A percentile compares a stretch with the other conserved stretches of the same genome.
phyloP scores from a whole-genome alignment of 495 filamentous ascomycete genomes.

The Collariella sp. region DNA sequence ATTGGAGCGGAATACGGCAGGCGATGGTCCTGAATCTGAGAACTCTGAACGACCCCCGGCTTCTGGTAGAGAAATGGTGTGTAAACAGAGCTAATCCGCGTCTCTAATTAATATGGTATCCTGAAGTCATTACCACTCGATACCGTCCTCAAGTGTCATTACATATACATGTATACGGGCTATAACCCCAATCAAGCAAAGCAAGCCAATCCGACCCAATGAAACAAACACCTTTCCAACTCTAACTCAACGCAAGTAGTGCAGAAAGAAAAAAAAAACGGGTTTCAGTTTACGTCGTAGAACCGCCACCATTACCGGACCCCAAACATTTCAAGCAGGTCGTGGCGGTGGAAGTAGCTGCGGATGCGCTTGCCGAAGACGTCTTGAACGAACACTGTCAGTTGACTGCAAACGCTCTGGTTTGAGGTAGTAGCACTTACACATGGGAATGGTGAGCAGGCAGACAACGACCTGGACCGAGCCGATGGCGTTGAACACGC shows the following conservation, averaged over 20 bases:
- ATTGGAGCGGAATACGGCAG: no score
- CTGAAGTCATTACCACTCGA: not conserved
- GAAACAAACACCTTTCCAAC: not conserved
- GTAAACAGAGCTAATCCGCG: not conserved
- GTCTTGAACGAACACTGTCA: conserved; percentile 40
- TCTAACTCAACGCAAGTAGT: not conserved
- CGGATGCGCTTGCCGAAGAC: conserved; percentile 73
- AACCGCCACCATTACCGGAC: conserved; percentile 11
- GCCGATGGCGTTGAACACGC: conserved; percentile 57
- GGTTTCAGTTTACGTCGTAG: not conserved
- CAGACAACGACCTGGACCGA: conserved; percentile 72
- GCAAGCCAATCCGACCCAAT: not conserved
- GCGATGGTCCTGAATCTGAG: no score
- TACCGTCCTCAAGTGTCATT: not conserved
- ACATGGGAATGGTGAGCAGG: conserved; percentile 68
- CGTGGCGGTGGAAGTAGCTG: conserved; percentile 59
- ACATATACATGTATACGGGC: not conserved
- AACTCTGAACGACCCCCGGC: no score
- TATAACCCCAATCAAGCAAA: not conserved
- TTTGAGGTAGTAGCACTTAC: conserved; percentile 21
- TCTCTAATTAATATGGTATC: not conserved
- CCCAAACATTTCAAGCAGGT: conserved; percentile 53
- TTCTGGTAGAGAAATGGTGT: not conserved
- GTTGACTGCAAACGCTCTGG: no score
- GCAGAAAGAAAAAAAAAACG: not conserved